phyloP scores from a whole-genome alignment of 2,329 filamentous ascomycete genomes.

The Penicillium oxalicum region DNA sequence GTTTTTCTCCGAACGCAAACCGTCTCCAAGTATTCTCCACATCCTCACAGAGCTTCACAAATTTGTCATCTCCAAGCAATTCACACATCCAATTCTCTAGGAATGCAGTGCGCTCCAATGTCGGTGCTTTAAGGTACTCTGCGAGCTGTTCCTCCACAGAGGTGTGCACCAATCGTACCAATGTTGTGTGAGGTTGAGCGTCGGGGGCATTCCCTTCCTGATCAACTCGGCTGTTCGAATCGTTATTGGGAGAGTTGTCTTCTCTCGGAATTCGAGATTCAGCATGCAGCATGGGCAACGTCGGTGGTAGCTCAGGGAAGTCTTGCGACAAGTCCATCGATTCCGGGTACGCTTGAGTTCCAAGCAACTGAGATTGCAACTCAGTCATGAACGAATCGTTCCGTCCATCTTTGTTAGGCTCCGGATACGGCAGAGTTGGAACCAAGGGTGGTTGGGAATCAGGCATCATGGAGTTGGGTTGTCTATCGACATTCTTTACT shows the following conservation, averaged over 20 bases:
- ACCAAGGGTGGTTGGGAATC: background rate
- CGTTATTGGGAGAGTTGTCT: background rate
- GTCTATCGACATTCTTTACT: background rate
- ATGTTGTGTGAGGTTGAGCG: background rate
- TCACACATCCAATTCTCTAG: conserved; percentile 39
- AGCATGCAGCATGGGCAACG: background rate
- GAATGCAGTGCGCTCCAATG: conserved; percentile 26
- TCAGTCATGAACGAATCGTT: conserved; percentile 4
- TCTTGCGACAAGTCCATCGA: background rate
- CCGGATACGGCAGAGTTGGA: conserved; percentile 5
- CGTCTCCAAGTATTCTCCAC: conserved; percentile 38
- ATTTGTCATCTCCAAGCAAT: conserved; percentile 37
- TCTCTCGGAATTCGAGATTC: background rate
- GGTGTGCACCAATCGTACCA: background rate
- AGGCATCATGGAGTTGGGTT: background rate
- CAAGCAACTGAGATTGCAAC: conserved; percentile 5
- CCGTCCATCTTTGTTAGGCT: background rate
- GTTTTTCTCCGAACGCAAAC: conserved; percentile 33
- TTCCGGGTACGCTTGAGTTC: conserved; percentile 8
- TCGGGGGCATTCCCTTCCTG: background rate
- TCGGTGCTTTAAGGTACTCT: conserved; percentile 26
- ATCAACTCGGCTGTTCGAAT: background rate
- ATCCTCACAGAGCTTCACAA: conserved; percentile 36
- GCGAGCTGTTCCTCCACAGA: conserved; percentile 23
- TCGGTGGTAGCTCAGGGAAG: background rate